Conservation (phyloP, 345 rosid genomes). For the Boechera divaricarpa region DNA sequence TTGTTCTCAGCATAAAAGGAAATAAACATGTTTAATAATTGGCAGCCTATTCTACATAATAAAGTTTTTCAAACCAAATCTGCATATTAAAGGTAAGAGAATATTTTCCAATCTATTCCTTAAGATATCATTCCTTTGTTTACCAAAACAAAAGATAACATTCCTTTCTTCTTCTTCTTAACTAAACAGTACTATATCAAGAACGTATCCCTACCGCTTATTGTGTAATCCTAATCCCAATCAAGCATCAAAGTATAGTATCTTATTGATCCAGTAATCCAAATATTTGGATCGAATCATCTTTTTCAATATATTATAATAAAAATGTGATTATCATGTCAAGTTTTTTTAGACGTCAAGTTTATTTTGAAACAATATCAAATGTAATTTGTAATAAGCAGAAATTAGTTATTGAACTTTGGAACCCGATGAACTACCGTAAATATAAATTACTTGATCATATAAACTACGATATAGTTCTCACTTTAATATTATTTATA, state of each 20-base stretch:
- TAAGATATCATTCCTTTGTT: conserved; percentile 43
- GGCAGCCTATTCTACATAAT: conserved; percentile 14
- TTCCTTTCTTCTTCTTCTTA: conserved; percentile 29
- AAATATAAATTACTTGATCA: background rate
- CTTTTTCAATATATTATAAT: background rate
- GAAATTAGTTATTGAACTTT: background rate
- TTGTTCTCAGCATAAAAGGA: conserved; percentile 15
- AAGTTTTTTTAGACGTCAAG: background rate
- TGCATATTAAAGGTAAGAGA: conserved; percentile 9
- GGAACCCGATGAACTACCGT: background rate
- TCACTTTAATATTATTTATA: background rate
- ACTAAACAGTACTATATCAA: conserved; percentile 13
- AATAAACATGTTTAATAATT: conserved; percentile 28
- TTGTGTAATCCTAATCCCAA: conserved; percentile 27
- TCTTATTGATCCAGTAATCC: conserved; percentile 19
- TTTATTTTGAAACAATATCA: background rate
- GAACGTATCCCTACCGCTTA: conserved; percentile 26
- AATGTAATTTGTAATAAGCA: background rate
- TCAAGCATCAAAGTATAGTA: conserved; percentile 35
- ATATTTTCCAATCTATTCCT: conserved; percentile 37
- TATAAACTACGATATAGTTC: no score
- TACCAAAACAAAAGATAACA: conserved; percentile 17
- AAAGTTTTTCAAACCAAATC: conserved; percentile 27
- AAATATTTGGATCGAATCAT: conserved; percentile 9
- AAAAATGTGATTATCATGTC: conserved; percentile 20